phyloP scores from a whole-genome alignment of 768 basidiomycete genomes.

The Coprinopsis marcescibilis region DNA sequence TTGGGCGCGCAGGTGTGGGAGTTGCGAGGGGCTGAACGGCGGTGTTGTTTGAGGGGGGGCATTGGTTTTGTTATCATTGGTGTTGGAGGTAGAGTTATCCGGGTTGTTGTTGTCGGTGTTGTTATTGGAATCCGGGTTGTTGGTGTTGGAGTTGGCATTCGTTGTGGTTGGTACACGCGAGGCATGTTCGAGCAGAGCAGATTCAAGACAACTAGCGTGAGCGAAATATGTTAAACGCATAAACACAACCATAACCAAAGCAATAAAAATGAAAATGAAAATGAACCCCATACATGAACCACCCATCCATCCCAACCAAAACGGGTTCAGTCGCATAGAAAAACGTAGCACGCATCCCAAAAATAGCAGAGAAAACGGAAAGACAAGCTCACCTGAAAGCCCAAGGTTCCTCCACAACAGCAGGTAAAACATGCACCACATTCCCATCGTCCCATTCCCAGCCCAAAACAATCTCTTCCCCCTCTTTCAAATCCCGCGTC shows the following conservation, averaged over 20 bases:
- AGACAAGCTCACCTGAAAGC: conserved; percentile 46
- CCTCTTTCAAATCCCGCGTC: conserved; percentile 59
- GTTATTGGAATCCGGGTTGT: no score
- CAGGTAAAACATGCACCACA: conserved; percentile 73
- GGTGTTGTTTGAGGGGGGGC: neutral
- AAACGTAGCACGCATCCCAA: conserved; percentile 11
- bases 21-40: conserved; percentile 36
- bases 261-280: conserved; percentile 4
- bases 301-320: neutral
- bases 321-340: conserved; percentile 9
- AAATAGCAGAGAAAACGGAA: conserved; percentile 5
- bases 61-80: neutral
- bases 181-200: no score
- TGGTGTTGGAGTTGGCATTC: no score
- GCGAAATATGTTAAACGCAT: no score
- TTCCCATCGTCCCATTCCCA: conserved; percentile 99
- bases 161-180: no score
- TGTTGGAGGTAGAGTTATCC: neutral
- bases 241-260: conserved; percentile 12
- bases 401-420: conserved; percentile 52
- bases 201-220: no score
- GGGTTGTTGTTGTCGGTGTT: no score
- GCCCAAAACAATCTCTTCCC: conserved; percentile 83
- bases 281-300: neutral
- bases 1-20: conserved; percentile 53